phyloP scores from a whole-genome alignment of 1,139 yeast species.

The Suhomyces bokatorum region DNA sequence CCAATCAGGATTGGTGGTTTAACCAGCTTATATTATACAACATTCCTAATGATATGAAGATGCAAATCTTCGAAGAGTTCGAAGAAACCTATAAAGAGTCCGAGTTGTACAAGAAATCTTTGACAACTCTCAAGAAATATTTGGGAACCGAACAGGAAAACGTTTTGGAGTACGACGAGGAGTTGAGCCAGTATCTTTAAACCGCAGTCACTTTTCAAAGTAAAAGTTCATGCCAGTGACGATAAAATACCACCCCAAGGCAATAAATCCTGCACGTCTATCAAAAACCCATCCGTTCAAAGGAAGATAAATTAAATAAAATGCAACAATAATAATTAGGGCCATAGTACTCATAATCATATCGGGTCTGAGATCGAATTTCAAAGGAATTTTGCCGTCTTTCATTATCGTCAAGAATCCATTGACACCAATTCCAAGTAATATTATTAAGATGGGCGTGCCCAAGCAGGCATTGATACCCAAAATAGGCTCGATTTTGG shows the following conservation, averaged over 20 bases:
- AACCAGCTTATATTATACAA: slow-evolving; percentile 14
- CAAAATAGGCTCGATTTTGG: slow-evolving; percentile 34
- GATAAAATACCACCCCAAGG: slow-evolving; percentile 13
- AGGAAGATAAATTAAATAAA: slow-evolving; percentile 33
- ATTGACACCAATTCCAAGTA: slow-evolving; percentile 44
- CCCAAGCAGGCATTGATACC: slow-evolving; percentile 47
- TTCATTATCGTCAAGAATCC: slow-evolving; percentile 24
- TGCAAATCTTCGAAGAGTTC: slow-evolving; percentile 14
- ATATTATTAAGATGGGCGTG: slow-evolving; percentile 39
- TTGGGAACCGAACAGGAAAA: slow-evolving; percentile 1
- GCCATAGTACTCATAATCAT: slow-evolving; percentile 30
- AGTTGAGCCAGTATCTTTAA: slow-evolving; percentile 5
- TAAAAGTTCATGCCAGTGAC: slow-evolving; percentile 14
- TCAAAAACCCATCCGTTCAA: slow-evolving; percentile 39
- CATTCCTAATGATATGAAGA: slow-evolving; percentile 12
- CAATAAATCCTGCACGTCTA: slow-evolving; percentile 28
- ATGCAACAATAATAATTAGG: slow-evolving; percentile 26
- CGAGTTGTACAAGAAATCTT: slow-evolving; percentile 9
- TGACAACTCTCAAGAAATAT: slow-evolving; percentile 4
- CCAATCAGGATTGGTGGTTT: slow-evolving; percentile 26
- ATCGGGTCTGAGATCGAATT: slow-evolving; percentile 26
- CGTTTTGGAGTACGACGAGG: slow-evolving; percentile 5
- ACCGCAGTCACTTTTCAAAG: slow-evolving; percentile 4
- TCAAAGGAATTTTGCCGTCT: slow-evolving; percentile 20
- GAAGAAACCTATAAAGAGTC: slow-evolving; percentile 13